phyloP scores from a whole-genome alignment of 257 asterid species.

The Datura wrightii region DNA sequence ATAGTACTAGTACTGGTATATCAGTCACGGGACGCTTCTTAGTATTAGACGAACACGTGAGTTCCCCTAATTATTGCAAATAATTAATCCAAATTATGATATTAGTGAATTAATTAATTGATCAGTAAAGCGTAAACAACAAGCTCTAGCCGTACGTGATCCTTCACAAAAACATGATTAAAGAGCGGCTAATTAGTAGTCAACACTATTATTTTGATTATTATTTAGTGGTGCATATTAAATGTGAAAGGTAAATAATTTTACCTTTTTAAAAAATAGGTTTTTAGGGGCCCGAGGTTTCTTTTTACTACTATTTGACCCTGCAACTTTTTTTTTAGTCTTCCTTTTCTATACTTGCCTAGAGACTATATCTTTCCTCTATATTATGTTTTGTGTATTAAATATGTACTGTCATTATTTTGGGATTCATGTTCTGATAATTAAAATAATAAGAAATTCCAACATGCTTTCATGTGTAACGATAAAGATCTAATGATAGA shows the following conservation, averaged over 20 bases:
- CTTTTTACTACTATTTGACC: constrained; percentile 48
- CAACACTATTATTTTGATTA: constrained; percentile 22
- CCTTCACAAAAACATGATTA: constrained; percentile 21
- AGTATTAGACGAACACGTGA: constrained; percentile 47
- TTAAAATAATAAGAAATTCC: background rate
- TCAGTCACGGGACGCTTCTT: constrained; percentile 41
- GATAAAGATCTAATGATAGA: background rate
- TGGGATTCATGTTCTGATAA: constrained; percentile 18
- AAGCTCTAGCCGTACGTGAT: constrained; percentile 36
- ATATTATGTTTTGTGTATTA: constrained; percentile 12
- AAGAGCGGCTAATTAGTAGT: constrained; percentile 31
- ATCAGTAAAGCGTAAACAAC: constrained; percentile 32
- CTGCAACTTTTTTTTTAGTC: constrained; percentile 20
- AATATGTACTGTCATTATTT: constrained; percentile 4
- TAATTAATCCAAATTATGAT: constrained; percentile 32
- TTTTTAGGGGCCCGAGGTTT: constrained; percentile 74
- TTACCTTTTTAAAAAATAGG: constrained; percentile 29
- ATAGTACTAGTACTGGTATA: background rate
- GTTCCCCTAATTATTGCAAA: constrained; percentile 46
- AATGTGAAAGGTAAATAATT: constrained; percentile 39
- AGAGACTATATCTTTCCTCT: background rate
- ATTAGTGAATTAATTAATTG: constrained; percentile 15
- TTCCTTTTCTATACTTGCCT: background rate
- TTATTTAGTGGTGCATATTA: constrained; percentile 1
- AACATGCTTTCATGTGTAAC: constrained; percentile 26